phyloP scores from a whole-genome alignment of 2,329 filamentous ascomycete genomes.

The Lasiodiplodia sp. region DNA sequence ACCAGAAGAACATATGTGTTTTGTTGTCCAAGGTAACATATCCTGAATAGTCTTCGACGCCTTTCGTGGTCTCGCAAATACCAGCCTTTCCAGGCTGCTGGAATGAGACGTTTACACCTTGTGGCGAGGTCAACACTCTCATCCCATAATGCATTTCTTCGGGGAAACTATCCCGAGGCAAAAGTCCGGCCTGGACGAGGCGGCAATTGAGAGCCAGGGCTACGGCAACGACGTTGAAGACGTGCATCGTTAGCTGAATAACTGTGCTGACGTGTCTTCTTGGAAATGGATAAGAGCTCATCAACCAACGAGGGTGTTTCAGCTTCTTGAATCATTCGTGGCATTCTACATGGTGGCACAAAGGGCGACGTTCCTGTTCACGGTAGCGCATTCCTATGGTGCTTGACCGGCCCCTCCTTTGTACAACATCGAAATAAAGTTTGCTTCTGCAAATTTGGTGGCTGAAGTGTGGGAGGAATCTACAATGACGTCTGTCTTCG shows the following conservation, averaged over 20 bases:
- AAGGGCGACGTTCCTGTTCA: neutral
- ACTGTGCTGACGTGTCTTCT: neutral
- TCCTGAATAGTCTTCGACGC: conserved; percentile 48
- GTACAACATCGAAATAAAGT: neutral
- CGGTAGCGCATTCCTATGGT: neutral
- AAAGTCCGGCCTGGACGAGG: neutral
- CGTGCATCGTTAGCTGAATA: neutral
- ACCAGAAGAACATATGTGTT: conserved; percentile 55
- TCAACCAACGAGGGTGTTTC: neutral
- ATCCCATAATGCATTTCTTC: conserved; percentile 36
- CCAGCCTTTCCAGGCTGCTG: conserved; percentile 36
- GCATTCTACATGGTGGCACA: neutral
- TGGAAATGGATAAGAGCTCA: neutral
- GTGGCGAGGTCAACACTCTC: conserved; percentile 37
- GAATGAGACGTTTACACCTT: conserved; percentile 8
- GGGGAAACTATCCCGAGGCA: neutral
- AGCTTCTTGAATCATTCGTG: neutral
- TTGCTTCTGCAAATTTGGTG: neutral
- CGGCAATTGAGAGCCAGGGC: neutral
- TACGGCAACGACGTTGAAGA: neutral
- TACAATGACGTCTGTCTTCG: neutral
- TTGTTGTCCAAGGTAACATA: conserved; percentile 46
- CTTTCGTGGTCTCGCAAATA: conserved; percentile 49
- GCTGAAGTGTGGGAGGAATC: neutral
- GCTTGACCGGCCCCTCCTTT: neutral